A percentile compares a stretch with the other conserved stretches of the same genome.
phyloP scores from a whole-genome alignment of 495 filamentous ascomycete species.

The Venustampulla echinocandica region DNA sequence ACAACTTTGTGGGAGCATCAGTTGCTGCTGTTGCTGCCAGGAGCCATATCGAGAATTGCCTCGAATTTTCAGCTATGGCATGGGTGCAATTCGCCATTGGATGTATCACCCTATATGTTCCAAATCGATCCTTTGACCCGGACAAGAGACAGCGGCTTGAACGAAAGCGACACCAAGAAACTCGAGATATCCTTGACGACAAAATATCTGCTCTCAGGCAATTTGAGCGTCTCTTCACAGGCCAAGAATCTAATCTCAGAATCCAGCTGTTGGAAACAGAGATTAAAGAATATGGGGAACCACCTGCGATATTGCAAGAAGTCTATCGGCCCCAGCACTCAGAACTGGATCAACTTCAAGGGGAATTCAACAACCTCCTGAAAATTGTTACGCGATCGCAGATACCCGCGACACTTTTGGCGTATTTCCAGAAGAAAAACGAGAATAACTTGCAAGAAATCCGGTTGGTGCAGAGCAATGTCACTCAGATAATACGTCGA shows the following conservation, averaged over 20 bases:
- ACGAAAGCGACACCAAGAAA: constrained; percentile 51
- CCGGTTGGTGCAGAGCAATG: constrained; percentile 58
- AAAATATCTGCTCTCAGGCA: constrained; percentile 52
- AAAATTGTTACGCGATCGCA: constrained; percentile 50
- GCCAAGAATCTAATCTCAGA: constrained; percentile 54
- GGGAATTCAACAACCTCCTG: constrained; percentile 71
- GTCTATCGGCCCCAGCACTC: constrained; percentile 64
- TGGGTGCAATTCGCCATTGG: constrained; percentile 60
- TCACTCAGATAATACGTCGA: constrained; percentile 56
- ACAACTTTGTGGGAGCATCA: constrained; percentile 34
- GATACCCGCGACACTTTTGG: constrained; percentile 31
- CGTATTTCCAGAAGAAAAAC: constrained; percentile 13
- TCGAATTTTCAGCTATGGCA: constrained; percentile 36
- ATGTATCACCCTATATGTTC: constrained; percentile 70
- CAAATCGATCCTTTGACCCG: constrained; percentile 79
- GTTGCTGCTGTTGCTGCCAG: constrained; percentile 27
- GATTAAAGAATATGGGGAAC: constrained; percentile 51
- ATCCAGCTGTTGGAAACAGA: constrained; percentile 50
- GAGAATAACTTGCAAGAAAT: constrained; percentile 31
- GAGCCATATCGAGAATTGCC: constrained; percentile 12
- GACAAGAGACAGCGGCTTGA: constrained; percentile 68
- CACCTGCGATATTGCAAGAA: constrained; percentile 37
- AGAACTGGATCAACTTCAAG: constrained; percentile 62
- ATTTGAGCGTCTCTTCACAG: constrained; percentile 62
- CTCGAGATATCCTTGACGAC: constrained; percentile 41